Evolutionary conservation across 2,329 filamentous ascomycete genomes (phyloP), one percentile per base, ranked within the genome.

Genomic region (Aspergillus costaricaensis): DNA sequence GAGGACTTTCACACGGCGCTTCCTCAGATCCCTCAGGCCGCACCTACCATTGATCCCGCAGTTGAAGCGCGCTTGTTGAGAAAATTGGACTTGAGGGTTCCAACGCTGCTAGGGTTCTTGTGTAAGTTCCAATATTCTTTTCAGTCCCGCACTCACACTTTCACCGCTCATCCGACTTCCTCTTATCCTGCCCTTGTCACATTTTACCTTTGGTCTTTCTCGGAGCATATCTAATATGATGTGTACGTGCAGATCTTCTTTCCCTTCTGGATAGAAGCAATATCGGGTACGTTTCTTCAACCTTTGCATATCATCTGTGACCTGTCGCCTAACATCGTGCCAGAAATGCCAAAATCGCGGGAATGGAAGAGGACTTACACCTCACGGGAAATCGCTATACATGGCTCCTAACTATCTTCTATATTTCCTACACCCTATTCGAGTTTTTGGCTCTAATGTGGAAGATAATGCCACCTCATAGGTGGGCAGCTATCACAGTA

Each of bases 261-360:
- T 72, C 79, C 5, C 80, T 81, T 58, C 71, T 83, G 15, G 82
- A 84, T 65, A 75, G 81, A 51, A 80, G 78, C 32, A 85, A 85
- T 62, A 80, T 83, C 53, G 81, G 79, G 78, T 79, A 52, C 43
- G 71, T 72, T 23, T 36, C 25, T 12, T 10, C 9, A 14, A 5
- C 14, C 15, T 32, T 23, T 25, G 44, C n/a, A 47, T n/a, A 14
- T 30, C 10, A 23, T 6, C 30, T 36, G 21, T 30, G 51, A 48
- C 12, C 39, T 49, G 6, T 38, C 55, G 43, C 57, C 67, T 66
- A 32, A 63, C 44, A 1, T 5, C 5, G 5, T 55, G 23, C 57
- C 50, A 81, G 82, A 55, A 85, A 85, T 77, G 83, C 83, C 1
- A 76, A 78, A 62, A 82, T 83, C 48, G 82, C 83, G 1, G 83